Evolutionary conservation across 2,329 filamentous ascomycete genomes (phyloP), one percentile per base, ranked within the genome.

Genomic region (Botrytis pseudocinerea): DNA sequence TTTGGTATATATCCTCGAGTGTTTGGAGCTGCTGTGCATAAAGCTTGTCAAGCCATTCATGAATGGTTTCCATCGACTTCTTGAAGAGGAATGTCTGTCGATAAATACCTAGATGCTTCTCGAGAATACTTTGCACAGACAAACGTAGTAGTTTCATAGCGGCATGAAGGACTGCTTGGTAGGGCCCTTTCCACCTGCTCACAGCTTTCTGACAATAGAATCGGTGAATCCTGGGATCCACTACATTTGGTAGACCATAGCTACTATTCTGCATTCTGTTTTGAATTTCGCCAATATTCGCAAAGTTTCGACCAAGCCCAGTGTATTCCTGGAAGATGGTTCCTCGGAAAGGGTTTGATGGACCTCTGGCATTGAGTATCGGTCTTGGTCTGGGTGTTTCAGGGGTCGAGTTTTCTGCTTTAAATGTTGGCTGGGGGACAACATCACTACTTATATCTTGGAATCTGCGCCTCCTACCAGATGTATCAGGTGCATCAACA

Each of bases 141-240:
- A 12, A 40, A 40, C 40, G 40, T 40, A 40, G 40, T 40, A 40
- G 1, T 12, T 14, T 40, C 40, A 40, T 40, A 14, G 40, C 40
- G 10, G 40, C 40, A 40, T 40, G 40, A 40, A 40, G 40, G 40
- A 40, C 40, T 40, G 1, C 44, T 46, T 0, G 20, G 44, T 46
- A 46, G 0, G 44, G 44, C 1, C 9, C 44, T 48, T 84, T 78
- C 91, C 91, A 93, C 1, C 88, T 86, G 12, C 80, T 78, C 1
- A 92, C 86, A 0, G 87, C 86, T n/a, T 87, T 82, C 25, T 85
- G 82, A 63, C 87, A 89, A 25, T 92, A 83, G 0, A 84, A 83
- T 42, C 90, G 86, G 35, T 90, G 89, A 0, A 91, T 89, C 54
- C 88, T 87, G 0, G 87, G 85, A 0, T 90, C 87, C 0, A 89